Evolutionary conservation across 2,329 filamentous ascomycete species (phyloP), one percentile per base, ranked within the genome.

Genomic region (Trichoderma endophyticum): DNA sequence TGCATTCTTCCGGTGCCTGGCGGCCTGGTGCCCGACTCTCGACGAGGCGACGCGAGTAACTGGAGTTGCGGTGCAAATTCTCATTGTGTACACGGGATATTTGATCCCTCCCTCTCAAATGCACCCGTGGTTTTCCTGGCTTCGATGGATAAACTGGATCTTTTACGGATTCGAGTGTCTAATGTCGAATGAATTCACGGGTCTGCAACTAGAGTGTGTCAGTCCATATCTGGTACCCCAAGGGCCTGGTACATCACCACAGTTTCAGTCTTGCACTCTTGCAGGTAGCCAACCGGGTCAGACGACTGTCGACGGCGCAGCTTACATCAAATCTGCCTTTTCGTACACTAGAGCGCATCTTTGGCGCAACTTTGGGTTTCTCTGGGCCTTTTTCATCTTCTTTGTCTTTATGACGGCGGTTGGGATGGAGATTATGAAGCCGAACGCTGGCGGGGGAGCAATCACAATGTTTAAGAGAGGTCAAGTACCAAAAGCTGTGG

Each of bases 311-410:
- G 77, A 82, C 0, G 91, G 91, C 0, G 83, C 86, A 15, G 81
- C 81, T 0, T 93, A 90, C 66, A 82, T 93, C 76, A 26, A 80
- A 80, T 9, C 83, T 80, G 78, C 81, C 4, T 91, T 88, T 74
- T 79, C 82, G 2, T 93, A 92, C 77, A 83, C 81, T 5, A 81
- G 86, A 1, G 80, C 82, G 0, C 86, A 93, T 75, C 81, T 91
- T 8, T 93, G 91, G 91, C 89, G 93, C 4, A 94, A 95, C 78
- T 94, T 93, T 77, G 93, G 91, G 36, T 90, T 95, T 4, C 81
- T 96, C 1, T 89, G 95, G 75, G 93, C 91, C 0, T 96, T 93
- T 75, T 88, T 89, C 1, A 84, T 93, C 1, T 86, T 94, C 6
- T 97, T 95, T 77, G 87, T 97, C 14, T 75, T 90, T 12, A 81